phyloP scores from a whole-genome alignment of 345 rosid species.

The Theobroma cacao region DNA sequence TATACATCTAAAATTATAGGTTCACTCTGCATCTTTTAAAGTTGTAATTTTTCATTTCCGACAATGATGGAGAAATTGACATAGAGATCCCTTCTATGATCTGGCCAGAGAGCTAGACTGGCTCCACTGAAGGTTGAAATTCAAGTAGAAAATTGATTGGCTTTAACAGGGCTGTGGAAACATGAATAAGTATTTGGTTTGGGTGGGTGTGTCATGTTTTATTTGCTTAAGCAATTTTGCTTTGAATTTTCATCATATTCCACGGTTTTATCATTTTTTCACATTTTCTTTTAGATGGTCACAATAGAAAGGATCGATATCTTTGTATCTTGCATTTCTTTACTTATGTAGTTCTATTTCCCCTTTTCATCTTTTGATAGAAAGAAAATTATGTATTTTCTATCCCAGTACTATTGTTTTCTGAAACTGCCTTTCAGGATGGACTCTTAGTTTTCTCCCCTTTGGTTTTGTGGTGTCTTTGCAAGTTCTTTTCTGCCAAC shows the following conservation, averaged over 20 bases:
- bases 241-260: not conserved
- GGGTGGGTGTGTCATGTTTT: not conserved
- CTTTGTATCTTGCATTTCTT: not conserved
- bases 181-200: not conserved
- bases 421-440: not conserved
- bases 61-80: not conserved
- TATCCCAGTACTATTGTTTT: not conserved
- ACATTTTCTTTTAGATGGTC: not conserved
- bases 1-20: not conserved
- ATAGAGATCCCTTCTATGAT: not conserved
- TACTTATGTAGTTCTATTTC: not conserved
- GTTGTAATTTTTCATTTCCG: not conserved
- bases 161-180: not conserved
- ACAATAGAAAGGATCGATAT: not conserved
- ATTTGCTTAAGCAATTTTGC: not conserved
- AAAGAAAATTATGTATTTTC: not conserved
- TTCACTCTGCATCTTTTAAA: not conserved
- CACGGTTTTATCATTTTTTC: not conserved
- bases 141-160: not conserved
- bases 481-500: not conserved
- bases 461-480: not conserved
- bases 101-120: not conserved
- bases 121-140: not conserved
- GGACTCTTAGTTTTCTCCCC: not conserved
- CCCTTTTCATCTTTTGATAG: too few relatives aligned